Conservation (phyloP, 768 basidiomycete genomes). For the Collybia nuda region DNA sequence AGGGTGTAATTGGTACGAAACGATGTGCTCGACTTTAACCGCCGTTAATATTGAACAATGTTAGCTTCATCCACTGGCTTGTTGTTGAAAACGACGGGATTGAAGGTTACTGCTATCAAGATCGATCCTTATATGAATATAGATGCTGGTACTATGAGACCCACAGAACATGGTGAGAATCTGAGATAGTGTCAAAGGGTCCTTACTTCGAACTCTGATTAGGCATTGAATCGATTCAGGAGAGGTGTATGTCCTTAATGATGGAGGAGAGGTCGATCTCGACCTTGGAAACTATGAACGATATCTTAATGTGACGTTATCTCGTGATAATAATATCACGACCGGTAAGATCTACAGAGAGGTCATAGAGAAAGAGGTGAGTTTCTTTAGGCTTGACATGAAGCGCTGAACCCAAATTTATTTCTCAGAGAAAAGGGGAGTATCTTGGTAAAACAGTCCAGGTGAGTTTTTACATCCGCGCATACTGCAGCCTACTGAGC, state of each 20-base stretch:
- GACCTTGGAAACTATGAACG: constrained; percentile 99
- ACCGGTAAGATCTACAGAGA: constrained; percentile 97
- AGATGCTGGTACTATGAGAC: constrained; percentile 98
- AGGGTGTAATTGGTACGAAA: constrained; percentile 95
- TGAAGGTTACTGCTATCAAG: constrained; percentile 98
- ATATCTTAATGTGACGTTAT: constrained; percentile 92
- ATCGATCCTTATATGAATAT: constrained; percentile 99
- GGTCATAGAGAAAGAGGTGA: constrained; percentile 95
- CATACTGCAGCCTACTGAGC: background rate
- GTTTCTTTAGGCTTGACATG: constrained; percentile 18
- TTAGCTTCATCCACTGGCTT: constrained; percentile 95
- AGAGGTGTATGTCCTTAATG: constrained; percentile 97
- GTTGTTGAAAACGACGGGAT: constrained; percentile 89
- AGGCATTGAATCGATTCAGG: constrained; percentile 34
- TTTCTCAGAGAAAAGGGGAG: constrained; percentile 68
- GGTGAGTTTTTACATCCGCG: constrained; percentile 36
- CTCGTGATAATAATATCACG: constrained; percentile 96
- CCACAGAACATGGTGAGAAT: constrained; percentile 91
- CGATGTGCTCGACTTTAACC: constrained; percentile 15
- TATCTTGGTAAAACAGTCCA: constrained; percentile 98
- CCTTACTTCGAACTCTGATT: constrained; percentile 1
- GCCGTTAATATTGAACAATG: constrained; percentile 10
- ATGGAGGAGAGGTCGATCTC: constrained; percentile 97
- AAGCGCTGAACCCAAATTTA: background rate
- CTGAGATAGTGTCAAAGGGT: constrained; percentile 3